These are phyloP conservation scores for Aureobasidium namibiae DNA, from an alignment of 2,329 filamentous ascomycete genomes.

Conservation along the genomic window DNA sequence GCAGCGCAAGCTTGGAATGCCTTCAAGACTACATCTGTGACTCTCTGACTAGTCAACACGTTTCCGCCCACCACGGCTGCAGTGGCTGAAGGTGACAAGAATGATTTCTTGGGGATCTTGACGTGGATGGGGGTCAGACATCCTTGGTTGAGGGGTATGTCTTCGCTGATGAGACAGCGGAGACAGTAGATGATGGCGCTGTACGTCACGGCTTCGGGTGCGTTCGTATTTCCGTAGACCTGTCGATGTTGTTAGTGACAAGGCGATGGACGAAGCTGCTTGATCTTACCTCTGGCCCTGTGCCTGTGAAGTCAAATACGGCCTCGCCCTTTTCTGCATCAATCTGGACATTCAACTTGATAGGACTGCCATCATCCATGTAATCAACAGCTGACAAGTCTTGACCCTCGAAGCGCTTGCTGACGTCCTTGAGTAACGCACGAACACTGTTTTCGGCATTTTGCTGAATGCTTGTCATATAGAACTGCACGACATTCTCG, in stretches of 20 bases:
- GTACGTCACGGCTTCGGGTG: constrained; percentile 73
- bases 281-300: constrained; percentile 53
- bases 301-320: constrained; percentile 69
- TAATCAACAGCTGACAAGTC: constrained; percentile 69
- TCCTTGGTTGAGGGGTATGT: constrained; percentile 81
- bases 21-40: constrained; percentile 75
- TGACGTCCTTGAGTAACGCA: constrained; percentile 63
- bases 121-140: constrained; percentile 69
- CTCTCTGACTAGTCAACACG: constrained; percentile 67
- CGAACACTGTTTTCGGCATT: constrained; percentile 73
- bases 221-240: constrained; percentile 65
- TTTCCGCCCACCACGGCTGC: constrained; percentile 80
- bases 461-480: constrained; percentile 74
- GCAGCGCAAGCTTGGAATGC: constrained; percentile 75
- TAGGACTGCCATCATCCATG: constrained; percentile 81
- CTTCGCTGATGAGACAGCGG: constrained; percentile 66
- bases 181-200: constrained; percentile 82
- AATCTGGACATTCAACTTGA: constrained; percentile 66
- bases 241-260: not conserved
- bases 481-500: constrained; percentile 68
- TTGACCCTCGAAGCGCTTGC: constrained; percentile 58
- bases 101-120: constrained; percentile 58
- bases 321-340: constrained; percentile 66
- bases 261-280: not conserved
- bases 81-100: constrained; percentile 65